Conservation (phyloP, 768 basidiomycete species). For the Coprinellus micaceus region DNA sequence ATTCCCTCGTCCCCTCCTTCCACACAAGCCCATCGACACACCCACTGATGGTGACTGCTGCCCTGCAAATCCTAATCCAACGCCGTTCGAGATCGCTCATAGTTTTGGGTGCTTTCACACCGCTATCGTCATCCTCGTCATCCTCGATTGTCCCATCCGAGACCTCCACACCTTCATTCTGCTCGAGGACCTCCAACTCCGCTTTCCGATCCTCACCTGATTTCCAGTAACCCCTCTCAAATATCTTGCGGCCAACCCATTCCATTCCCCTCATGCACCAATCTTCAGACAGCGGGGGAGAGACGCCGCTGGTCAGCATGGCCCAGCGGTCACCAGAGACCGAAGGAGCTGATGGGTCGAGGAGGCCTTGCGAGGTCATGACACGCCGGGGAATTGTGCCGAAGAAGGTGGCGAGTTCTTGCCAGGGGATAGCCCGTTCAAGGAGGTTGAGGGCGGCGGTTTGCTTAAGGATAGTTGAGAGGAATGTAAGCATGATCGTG, state of each 20-base stretch:
- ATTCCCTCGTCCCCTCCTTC: slow-evolving; percentile 54
- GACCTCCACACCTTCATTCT: slow-evolving; percentile 50
- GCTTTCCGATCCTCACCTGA: slow-evolving; percentile 56
- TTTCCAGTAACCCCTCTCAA: slow-evolving; percentile 94
- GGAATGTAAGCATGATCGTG: slow-evolving; percentile 81
- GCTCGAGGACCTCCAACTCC: slow-evolving; percentile 80
- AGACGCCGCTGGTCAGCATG: slow-evolving; percentile 66
- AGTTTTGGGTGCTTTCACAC: slow-evolving; percentile 3
- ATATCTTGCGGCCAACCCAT: slow-evolving; percentile 89
- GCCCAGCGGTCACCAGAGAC: slow-evolving; percentile 49
- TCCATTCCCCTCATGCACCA: slow-evolving; percentile 96
- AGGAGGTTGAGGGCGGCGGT: slow-evolving; percentile 55
- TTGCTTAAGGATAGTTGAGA: slow-evolving; percentile 72
- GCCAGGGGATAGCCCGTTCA: slow-evolving; percentile 84
- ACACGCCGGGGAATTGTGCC: slow-evolving; percentile 53
- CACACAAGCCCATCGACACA: slow-evolving; percentile 76
- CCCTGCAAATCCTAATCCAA: slow-evolving; percentile 74
- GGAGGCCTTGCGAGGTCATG: slow-evolving; percentile 44
- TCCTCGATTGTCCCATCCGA: slow-evolving; percentile 84
- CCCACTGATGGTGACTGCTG: slow-evolving; percentile 62
- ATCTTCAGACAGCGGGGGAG: slow-evolving; percentile 82
- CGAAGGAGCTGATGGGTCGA: slow-evolving; percentile 13
- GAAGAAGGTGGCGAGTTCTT: slow-evolving; percentile 62
- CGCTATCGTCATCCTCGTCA: slow-evolving; percentile 49
- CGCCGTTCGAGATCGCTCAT: slow-evolving; percentile 48